Percentiles rank a stretch among this genome's conserved stretches.
Conservation (phyloP, 805 yeast species). For the Teunomyces kruisii region DNA sequence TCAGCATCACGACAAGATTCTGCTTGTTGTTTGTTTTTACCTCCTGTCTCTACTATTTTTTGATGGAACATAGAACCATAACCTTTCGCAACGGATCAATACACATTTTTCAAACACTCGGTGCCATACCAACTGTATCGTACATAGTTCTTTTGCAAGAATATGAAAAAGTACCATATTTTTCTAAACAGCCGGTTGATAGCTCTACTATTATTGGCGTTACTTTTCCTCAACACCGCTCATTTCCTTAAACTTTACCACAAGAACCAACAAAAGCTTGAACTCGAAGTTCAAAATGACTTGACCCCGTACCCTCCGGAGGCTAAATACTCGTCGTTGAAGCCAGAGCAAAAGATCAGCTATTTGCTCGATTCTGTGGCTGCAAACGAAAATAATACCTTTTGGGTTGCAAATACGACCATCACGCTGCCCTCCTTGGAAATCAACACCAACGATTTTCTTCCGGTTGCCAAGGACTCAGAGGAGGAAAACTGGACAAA, state of each 20-base stretch:
- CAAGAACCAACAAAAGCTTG: slow-evolving; percentile 16
- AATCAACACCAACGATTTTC: slow-evolving; percentile 2
- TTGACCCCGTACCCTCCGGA: slow-evolving; percentile 14
- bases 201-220: slow-evolving; percentile 17
- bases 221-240: slow-evolving; percentile 19
- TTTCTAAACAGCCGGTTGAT: slow-evolving; percentile 3
- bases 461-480: not conserved
- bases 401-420: slow-evolving; percentile 16
- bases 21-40: no score
- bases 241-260: slow-evolving; percentile 20
- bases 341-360: slow-evolving; percentile 12
- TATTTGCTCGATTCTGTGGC: slow-evolving; percentile 4
- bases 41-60: no score
- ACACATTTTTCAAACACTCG: no score
- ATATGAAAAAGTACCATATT: not conserved
- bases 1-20: no score
- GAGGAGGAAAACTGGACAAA: not conserved
- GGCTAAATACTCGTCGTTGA: slow-evolving; percentile 16
- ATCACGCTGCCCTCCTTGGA: slow-evolving; percentile 6
- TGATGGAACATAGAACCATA: no score
- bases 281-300: slow-evolving; percentile 20
- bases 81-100: no score
- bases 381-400: slow-evolving; percentile 10
- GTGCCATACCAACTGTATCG: not conserved
- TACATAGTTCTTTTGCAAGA: not conserved